Percentiles rank a stretch among this genome's conserved stretches.
These are phyloP conservation scores for Singerocomus inundabilis DNA, from an alignment of 1,284 basidiomycete species.

Conservation along the genomic window DNA sequence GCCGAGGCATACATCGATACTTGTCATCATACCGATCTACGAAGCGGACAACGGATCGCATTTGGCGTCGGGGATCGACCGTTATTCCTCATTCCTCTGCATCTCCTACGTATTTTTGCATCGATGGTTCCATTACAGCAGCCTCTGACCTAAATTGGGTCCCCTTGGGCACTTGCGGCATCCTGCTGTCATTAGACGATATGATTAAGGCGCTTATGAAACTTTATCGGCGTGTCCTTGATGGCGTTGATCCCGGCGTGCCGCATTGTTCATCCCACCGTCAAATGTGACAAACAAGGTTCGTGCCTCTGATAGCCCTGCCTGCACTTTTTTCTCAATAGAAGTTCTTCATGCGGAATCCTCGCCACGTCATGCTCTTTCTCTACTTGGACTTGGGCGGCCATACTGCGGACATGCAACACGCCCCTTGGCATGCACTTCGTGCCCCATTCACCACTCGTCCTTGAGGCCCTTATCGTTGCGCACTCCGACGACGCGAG, in stretches of 20 bases:
- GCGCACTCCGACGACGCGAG: no score
- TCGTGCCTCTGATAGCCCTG: slow-evolving; percentile 26
- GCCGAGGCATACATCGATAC: slow-evolving; percentile 19
- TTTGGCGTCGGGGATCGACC: slow-evolving; percentile 24
- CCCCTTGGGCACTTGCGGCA: slow-evolving; percentile 13
- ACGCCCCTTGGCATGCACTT: background rate
- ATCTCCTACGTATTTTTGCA: slow-evolving; percentile 13
- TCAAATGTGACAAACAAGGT: slow-evolving; percentile 28
- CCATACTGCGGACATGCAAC: slow-evolving; percentile 28
- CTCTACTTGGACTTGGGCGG: slow-evolving; percentile 14
- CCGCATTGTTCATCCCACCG: slow-evolving; percentile 19
- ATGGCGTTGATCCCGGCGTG: slow-evolving; percentile 31
- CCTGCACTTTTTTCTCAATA: slow-evolving; percentile 17
- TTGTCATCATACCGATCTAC: slow-evolving; percentile 23
- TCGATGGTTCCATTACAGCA: slow-evolving; percentile 29
- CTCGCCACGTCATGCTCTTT: slow-evolving; percentile 22
- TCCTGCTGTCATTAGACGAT: slow-evolving; percentile 22
- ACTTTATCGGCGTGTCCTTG: slow-evolving; percentile 28
- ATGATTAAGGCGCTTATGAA: slow-evolving; percentile 30
- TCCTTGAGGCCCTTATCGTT: slow-evolving; percentile 3
- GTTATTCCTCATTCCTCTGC: slow-evolving; percentile 4
- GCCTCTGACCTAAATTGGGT: slow-evolving; percentile 9
- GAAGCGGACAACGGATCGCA: slow-evolving; percentile 15
- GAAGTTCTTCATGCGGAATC: slow-evolving; percentile 23
- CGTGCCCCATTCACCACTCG: background rate